phyloP scores from a whole-genome alignment of 768 basidiomycete genomes.

The Chlorophyllum brunneum region DNA sequence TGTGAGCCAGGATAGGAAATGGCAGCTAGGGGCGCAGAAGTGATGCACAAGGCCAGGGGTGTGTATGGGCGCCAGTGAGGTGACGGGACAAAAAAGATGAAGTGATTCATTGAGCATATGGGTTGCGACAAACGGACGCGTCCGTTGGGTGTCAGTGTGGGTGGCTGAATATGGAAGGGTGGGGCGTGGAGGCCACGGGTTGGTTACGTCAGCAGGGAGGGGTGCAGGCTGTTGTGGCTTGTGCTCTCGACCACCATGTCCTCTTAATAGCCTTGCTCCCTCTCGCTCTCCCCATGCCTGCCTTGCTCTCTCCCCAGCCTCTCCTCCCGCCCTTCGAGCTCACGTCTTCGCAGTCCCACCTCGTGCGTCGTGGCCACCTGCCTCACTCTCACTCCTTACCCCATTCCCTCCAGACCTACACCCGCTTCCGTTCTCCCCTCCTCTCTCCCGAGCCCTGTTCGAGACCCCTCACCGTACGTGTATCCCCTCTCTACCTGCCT shows the following conservation, averaged over 20 bases:
- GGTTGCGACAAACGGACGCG: background rate
- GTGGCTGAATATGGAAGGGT: background rate
- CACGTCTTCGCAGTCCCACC: too few species aligned
- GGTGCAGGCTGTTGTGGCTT: background rate
- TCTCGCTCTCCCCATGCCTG: slow-evolving; percentile 21
- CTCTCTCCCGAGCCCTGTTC: slow-evolving; percentile 21
- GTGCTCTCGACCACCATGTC: slow-evolving; percentile 37
- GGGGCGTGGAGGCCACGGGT: slow-evolving; percentile 6
- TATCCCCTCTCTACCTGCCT: too few species aligned
- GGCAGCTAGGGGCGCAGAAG: too few species aligned
- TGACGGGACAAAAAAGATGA: background rate
- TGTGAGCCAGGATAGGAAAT: background rate
- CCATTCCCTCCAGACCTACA: slow-evolving; percentile 22
- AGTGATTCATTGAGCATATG: slow-evolving; percentile 1
- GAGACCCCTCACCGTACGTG: too few species aligned
- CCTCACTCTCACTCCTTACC: background rate
- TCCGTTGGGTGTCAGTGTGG: too few species aligned
- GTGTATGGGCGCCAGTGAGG: background rate
- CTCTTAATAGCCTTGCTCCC: slow-evolving; percentile 27
- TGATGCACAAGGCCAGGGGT: background rate
- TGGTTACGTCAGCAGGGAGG: slow-evolving; percentile 8
- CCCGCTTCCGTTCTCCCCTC: slow-evolving; percentile 26
- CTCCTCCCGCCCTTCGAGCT: slow-evolving; percentile 12
- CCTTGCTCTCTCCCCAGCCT: slow-evolving; percentile 22
- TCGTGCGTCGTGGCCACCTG: too few species aligned